A percentile compares a stretch with the other conserved stretches of the same genome.
phyloP scores from a whole-genome alignment of 192 early-diverging fungal genomes.

The Backusella morwellensis region DNA sequence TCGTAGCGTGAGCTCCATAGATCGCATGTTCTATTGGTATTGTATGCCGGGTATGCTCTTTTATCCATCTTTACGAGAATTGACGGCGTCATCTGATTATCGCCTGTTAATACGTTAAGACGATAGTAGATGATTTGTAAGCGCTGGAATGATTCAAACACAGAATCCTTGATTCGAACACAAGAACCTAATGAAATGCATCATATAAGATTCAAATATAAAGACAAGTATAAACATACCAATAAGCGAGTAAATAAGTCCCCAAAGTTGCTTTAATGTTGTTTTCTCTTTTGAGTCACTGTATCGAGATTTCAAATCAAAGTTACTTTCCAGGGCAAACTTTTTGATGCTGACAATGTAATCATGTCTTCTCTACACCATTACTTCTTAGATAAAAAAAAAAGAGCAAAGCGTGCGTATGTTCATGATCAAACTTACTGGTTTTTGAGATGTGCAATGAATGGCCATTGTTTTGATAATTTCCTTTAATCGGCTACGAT shows the following conservation, averaged over 20 bases:
- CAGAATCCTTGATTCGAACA: slow-evolving; percentile 33
- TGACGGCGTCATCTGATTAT: slow-evolving; percentile 31
- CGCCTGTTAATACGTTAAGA: slow-evolving; percentile 11
- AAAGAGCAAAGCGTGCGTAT: no score
- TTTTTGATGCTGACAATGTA: not conserved
- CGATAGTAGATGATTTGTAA: slow-evolving; percentile 45
- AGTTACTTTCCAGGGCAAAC: not conserved
- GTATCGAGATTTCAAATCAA: not conserved
- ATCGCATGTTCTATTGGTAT: slow-evolving; percentile 31
- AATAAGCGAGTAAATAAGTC: not conserved
- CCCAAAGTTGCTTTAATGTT: not conserved
- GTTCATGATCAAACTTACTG: not conserved
- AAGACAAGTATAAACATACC: not conserved
- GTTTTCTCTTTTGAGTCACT: not conserved
- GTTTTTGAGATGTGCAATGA: not conserved
- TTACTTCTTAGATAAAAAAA: not conserved
- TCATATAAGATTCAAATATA: not conserved
- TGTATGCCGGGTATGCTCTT: slow-evolving; percentile 38
- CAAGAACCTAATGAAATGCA: slow-evolving; percentile 31
- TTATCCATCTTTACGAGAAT: slow-evolving; percentile 43
- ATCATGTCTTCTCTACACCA: not conserved
- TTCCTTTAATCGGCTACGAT: slow-evolving; percentile 35
- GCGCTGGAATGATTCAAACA: slow-evolving; percentile 37
- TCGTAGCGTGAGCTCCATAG: slow-evolving; percentile 35
- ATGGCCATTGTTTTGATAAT: not conserved